A percentile compares a stretch with the other conserved stretches of the same genome.
Evolutionary conservation across 805 yeast species (phyloP).

Genomic region (Lipomyces mesembrius): DNA sequence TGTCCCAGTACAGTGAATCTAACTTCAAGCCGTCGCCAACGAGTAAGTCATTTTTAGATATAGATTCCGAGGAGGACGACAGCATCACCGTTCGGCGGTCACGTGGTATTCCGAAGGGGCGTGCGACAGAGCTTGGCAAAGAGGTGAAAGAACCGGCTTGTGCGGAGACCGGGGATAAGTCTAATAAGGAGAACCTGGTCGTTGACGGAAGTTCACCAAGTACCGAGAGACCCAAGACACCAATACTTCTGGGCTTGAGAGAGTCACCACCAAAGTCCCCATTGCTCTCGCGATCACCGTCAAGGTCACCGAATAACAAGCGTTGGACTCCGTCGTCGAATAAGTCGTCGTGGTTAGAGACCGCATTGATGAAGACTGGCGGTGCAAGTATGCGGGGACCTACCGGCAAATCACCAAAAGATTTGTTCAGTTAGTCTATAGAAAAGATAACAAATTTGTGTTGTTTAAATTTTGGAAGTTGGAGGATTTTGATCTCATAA

Average conservation of each 20-base stretch:
- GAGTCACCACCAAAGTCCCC: background rate
- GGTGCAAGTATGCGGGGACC: constrained; percentile 5
- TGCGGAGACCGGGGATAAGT: background rate
- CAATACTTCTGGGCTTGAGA: background rate
- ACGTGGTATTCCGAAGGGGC: background rate
- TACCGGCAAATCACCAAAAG: constrained; percentile 3
- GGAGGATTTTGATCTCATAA: background rate
- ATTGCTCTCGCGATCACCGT: constrained; percentile 17
- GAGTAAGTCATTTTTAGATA: constrained; percentile 1
- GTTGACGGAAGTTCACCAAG: constrained; percentile 1
- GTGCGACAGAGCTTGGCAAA: background rate
- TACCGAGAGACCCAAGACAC: background rate
- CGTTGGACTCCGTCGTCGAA: background rate
- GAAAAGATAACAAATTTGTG: background rate
- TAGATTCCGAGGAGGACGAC: background rate
- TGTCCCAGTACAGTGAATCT: constrained; percentile 25
- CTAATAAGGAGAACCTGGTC: constrained; percentile 17
- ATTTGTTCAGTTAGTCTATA: background rate
- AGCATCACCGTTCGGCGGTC: background rate
- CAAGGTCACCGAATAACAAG: constrained; percentile 6
- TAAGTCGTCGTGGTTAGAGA: constrained; percentile 31
- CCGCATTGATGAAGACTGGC: constrained; percentile 27
- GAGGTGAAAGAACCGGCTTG: background rate
- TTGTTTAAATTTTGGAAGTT: background rate
- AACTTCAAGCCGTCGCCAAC: constrained; percentile 23